phyloP scores from a whole-genome alignment of 768 basidiomycete genomes.

The Pleurotus citrinopileatus region DNA sequence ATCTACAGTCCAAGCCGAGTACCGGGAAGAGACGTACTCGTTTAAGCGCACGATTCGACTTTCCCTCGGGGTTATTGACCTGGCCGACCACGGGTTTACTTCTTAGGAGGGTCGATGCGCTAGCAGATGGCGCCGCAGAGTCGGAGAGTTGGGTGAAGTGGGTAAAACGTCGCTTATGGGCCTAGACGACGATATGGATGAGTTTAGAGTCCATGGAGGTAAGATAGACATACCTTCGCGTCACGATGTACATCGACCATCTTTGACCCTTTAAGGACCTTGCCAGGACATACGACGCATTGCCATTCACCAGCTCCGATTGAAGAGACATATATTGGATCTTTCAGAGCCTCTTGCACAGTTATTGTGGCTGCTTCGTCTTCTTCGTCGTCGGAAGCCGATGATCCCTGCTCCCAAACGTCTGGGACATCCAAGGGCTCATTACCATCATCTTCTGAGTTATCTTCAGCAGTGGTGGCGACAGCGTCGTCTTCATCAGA shows the following conservation, averaged over 20 bases:
- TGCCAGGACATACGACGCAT: slow-evolving; percentile 72
- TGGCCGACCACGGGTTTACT: slow-evolving; percentile 24
- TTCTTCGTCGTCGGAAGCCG: slow-evolving; percentile 22
- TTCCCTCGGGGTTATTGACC: slow-evolving; percentile 17
- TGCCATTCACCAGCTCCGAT: slow-evolving; percentile 51
- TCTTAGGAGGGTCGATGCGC: slow-evolving; percentile 40
- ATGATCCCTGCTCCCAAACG: slow-evolving; percentile 17
- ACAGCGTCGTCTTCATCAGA: slow-evolving; percentile 21
- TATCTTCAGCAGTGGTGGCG: slow-evolving; percentile 16
- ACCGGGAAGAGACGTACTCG: slow-evolving; percentile 38
- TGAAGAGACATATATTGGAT: slow-evolving; percentile 62
- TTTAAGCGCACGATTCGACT: slow-evolving; percentile 63
- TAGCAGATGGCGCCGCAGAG: slow-evolving; percentile 35
- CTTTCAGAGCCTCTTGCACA: slow-evolving; percentile 54
- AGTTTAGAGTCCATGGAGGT: not conserved
- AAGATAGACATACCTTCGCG: slow-evolving; percentile 54
- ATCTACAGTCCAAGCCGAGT: not conserved
- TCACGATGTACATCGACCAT: slow-evolving; percentile 57
- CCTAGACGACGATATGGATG: slow-evolving; percentile 28
- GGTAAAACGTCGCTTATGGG: slow-evolving; percentile 59
- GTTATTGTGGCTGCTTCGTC: slow-evolving; percentile 44
- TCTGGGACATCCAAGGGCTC: slow-evolving; percentile 24
- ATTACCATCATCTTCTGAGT: slow-evolving; percentile 17
- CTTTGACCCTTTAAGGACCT: slow-evolving; percentile 56
- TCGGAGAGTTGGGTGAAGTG: slow-evolving; percentile 44